phyloP scores from a whole-genome alignment of 306 rosid species.

The Myrica gale region DNA sequence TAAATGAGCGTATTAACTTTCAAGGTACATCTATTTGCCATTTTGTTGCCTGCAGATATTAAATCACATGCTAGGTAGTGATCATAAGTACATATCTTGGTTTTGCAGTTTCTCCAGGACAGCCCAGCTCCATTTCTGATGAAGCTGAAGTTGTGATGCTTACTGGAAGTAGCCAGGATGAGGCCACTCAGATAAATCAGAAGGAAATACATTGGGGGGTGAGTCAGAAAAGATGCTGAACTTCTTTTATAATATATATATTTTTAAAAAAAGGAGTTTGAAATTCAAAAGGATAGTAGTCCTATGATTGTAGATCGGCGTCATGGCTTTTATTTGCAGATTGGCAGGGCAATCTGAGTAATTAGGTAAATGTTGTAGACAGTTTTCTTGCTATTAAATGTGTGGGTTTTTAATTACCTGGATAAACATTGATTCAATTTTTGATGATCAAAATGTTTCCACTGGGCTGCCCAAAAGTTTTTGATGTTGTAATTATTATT shows the following conservation, averaged over 20 bases:
- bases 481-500: background rate
- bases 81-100: background rate
- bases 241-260: background rate
- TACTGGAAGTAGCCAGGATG: constrained; percentile 78
- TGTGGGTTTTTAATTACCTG: background rate
- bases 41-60: constrained; percentile 12
- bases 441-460: background rate
- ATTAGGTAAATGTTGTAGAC: background rate
- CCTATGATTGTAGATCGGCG: background rate
- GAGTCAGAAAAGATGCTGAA: constrained; percentile 32
- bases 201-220: constrained; percentile 98
- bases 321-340: background rate
- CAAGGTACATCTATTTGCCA: constrained; percentile 57
- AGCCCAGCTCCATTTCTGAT: constrained; percentile 79
- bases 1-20: constrained; percentile 90
- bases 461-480: background rate
- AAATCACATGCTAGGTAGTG: background rate
- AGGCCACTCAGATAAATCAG: constrained; percentile 75
- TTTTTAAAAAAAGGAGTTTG: background rate
- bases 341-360: background rate
- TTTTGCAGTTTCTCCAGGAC: constrained; percentile 78
- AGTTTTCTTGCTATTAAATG: background rate
- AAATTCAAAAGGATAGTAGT: background rate
- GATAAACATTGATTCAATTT: background rate
- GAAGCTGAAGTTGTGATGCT: constrained; percentile 86